A percentile compares a stretch with the other conserved stretches of the same genome.
These are phyloP conservation scores for Hypoxylon subgilvum DNA, from an alignment of 495 filamentous ascomycete genomes.

Conservation along the genomic window DNA sequence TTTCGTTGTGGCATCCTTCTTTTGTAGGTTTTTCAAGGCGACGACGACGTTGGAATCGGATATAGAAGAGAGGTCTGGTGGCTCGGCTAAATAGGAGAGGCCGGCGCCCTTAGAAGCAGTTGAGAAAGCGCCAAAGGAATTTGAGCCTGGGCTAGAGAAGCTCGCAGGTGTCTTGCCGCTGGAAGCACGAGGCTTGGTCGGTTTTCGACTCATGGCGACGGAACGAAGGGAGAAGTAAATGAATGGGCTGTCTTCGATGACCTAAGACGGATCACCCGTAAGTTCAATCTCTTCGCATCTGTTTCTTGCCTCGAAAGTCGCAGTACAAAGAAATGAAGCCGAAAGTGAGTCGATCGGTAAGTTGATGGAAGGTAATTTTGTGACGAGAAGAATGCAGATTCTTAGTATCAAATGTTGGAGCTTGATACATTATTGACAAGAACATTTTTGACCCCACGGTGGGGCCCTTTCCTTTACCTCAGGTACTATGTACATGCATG, in stretches of 20 bases:
- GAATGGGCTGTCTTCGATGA: no score
- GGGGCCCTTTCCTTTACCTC: conserved; percentile 34
- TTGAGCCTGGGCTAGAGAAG: conserved; percentile 33
- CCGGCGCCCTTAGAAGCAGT: conserved; percentile 46
- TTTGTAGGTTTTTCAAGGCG: conserved; percentile 86
- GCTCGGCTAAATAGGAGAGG: conserved; percentile 85
- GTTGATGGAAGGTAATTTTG: no score
- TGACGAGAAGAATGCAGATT: no score
- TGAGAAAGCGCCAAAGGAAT: conserved; percentile 56
- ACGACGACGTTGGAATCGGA: conserved; percentile 82
- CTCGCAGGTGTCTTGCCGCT: conserved; percentile 28
- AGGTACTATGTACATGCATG: no score
- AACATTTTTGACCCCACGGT: conserved; percentile 41
- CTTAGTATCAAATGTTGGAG: no score
- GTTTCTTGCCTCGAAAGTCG: no score
- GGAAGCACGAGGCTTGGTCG: conserved; percentile 36
- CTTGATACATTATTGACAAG: conserved; percentile 7
- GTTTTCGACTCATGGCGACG: conserved; percentile 41
- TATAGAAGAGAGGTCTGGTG: conserved; percentile 78
- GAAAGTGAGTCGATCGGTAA: no score
- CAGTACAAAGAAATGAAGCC: no score
- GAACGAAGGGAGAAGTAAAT: conserved; percentile 3
- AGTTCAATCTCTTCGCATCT: no score
- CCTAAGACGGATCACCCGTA: no score
- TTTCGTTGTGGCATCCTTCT: conserved; percentile 92